A percentile compares a stretch with the other conserved stretches of the same genome.
Conservation (phyloP, 345 rosid species). For the Carallia pectinifolia region DNA sequence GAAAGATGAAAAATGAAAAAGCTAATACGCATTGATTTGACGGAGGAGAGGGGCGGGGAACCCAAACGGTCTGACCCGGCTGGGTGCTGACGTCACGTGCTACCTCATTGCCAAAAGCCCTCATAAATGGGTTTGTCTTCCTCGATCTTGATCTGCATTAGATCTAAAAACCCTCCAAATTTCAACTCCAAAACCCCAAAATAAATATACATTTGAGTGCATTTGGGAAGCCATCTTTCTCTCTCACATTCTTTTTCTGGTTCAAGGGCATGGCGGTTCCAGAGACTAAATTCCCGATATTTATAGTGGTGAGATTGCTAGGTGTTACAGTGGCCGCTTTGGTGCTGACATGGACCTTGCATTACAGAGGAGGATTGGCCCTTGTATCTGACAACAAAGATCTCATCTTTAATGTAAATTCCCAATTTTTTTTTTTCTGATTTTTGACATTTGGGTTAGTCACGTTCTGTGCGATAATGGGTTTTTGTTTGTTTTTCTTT, state of each 20-base stretch:
- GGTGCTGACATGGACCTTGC: slow-evolving; percentile 67
- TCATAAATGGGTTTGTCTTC: neutral
- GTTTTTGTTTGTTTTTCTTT: neutral
- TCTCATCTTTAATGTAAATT: slow-evolving; percentile 80
- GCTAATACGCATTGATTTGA: too few relatives aligned
- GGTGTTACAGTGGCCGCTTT: slow-evolving; percentile 54
- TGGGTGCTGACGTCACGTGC: neutral
- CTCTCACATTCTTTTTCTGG: neutral
- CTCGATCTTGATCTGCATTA: neutral
- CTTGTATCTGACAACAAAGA: slow-evolving; percentile 80
- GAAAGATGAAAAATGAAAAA: neutral
- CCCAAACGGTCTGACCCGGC: too few relatives aligned
- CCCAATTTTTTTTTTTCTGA: neutral
- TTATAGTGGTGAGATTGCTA: slow-evolving; percentile 47
- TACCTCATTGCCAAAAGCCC: neutral
- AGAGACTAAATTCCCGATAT: slow-evolving; percentile 55
- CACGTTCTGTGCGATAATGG: neutral
- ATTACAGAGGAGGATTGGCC: slow-evolving; percentile 85
- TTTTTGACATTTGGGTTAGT: neutral
- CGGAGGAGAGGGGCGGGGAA: too few relatives aligned
- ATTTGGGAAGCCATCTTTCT: neutral
- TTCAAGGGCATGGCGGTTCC: slow-evolving; percentile 46
- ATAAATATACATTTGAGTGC: neutral
- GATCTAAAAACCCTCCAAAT: neutral
- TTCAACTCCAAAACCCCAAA: neutral